These are phyloP conservation scores for Malassezia furfur DNA, from an alignment of 1,284 basidiomycete species.

Conservation along the genomic window DNA sequence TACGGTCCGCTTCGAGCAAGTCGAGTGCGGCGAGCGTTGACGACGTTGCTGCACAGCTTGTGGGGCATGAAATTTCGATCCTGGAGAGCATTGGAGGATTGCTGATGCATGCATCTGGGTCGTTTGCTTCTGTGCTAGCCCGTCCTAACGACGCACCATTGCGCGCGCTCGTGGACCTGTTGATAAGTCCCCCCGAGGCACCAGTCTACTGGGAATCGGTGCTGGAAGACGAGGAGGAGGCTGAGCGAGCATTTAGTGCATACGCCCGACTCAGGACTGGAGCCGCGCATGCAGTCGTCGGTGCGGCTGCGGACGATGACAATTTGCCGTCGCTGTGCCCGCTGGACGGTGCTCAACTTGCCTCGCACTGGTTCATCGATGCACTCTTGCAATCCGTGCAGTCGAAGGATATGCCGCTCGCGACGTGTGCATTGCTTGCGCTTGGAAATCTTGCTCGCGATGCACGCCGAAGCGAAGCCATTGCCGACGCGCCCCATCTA, in stretches of 20 bases:
- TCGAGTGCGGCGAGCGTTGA: no score
- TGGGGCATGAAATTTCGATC: neutral
- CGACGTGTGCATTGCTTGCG: constrained; percentile 65
- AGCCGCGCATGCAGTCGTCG: constrained; percentile 67
- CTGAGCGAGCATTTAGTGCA: neutral
- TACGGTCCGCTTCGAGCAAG: constrained; percentile 51
- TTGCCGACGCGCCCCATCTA: neutral
- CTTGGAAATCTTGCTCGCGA: constrained; percentile 67
- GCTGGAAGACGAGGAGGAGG: neutral
- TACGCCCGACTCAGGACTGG: neutral
- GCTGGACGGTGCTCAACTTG: neutral
- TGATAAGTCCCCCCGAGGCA: neutral
- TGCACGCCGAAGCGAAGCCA: constrained; percentile 17
- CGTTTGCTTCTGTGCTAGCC: neutral
- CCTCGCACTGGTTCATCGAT: neutral
- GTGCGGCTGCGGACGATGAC: constrained; percentile 68
- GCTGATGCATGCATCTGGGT: neutral
- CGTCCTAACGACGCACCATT: neutral
- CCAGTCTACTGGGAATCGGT: neutral
- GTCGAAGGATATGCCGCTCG: constrained; percentile 57
- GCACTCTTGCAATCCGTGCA: constrained; percentile 56
- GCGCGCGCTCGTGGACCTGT: neutral
- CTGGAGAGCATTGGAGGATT: neutral
- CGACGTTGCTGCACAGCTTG: neutral
- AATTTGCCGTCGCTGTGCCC: constrained; percentile 62